A percentile compares a stretch with the other conserved stretches of the same genome.
phyloP scores from a whole-genome alignment of 2,329 filamentous ascomycete genomes.

The Xylaria sp. region DNA sequence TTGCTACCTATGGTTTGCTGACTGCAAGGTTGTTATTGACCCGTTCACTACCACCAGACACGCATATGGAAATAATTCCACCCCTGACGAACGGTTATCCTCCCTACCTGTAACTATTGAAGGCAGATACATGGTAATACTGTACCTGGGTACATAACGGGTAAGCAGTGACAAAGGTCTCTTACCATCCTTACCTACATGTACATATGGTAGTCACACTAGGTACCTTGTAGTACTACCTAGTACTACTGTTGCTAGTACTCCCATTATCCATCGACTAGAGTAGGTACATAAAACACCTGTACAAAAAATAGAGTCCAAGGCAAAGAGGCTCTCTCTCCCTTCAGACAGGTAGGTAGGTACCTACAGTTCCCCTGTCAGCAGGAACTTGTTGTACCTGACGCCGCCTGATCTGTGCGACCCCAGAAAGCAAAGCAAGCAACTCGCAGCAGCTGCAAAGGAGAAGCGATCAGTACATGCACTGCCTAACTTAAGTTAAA shows the following conservation, averaged over 20 bases:
- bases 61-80: no score
- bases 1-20: no score
- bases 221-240: neutral
- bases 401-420: slow-evolving; percentile 10
- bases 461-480: slow-evolving; percentile 19
- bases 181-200: no score
- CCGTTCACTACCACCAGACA: no score
- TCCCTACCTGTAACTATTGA: neutral
- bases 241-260: neutral
- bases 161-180: slow-evolving; percentile 6
- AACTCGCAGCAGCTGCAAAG: slow-evolving; percentile 27
- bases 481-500: neutral
- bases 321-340: slow-evolving; percentile 4
- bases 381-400: slow-evolving; percentile 12
- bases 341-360: neutral
- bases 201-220: neutral
- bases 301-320: slow-evolving; percentile 4
- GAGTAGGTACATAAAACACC: neutral
- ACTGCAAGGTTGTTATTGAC: no score
- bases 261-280: neutral
- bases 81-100: no score
- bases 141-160: neutral
- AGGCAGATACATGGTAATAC: neutral
- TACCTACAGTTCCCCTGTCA: slow-evolving; percentile 18
- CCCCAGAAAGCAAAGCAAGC: slow-evolving; percentile 8